Evolutionary conservation across 2,329 filamentous ascomycete species (phyloP).

Genomic region (Knoxdaviesia capensis): DNA sequence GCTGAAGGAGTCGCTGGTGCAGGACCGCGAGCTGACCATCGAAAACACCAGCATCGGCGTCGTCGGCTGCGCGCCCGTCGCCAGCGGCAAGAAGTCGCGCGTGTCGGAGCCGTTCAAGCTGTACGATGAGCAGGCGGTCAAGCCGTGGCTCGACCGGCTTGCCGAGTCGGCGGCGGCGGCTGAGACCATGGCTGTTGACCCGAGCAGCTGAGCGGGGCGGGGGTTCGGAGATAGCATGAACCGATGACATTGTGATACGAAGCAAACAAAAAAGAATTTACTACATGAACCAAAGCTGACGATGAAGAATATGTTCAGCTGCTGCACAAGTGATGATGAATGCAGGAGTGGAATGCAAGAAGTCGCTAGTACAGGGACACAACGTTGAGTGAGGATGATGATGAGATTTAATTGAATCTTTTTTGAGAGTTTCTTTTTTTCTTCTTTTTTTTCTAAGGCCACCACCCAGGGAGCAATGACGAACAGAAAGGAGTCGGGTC

Average conservation of each 20-base stretch:
- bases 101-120: conserved; percentile 63
- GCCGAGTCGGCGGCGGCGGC: conserved; percentile 27
- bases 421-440: neutral
- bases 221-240: conserved; percentile 4
- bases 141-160: conserved; percentile 64
- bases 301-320: neutral
- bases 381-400: no score
- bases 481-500: no score
- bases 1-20: conserved; percentile 83
- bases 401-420: neutral
- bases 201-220: conserved; percentile 9
- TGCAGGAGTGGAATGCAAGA: neutral
- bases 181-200: conserved; percentile 10
- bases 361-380: no score
- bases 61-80: conserved; percentile 35
- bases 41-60: conserved; percentile 91
- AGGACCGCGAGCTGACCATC: conserved; percentile 93
- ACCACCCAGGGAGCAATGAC: no score
- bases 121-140: conserved; percentile 74
- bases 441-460: neutral
- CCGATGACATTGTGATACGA: neutral
- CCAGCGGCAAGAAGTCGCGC: conserved; percentile 30
- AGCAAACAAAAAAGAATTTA: neutral
- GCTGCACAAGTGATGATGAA: neutral
- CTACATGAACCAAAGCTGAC: neutral